Conservation (phyloP, 1,139 yeast species). For the Saccharomycopsis hybrid region DNA sequence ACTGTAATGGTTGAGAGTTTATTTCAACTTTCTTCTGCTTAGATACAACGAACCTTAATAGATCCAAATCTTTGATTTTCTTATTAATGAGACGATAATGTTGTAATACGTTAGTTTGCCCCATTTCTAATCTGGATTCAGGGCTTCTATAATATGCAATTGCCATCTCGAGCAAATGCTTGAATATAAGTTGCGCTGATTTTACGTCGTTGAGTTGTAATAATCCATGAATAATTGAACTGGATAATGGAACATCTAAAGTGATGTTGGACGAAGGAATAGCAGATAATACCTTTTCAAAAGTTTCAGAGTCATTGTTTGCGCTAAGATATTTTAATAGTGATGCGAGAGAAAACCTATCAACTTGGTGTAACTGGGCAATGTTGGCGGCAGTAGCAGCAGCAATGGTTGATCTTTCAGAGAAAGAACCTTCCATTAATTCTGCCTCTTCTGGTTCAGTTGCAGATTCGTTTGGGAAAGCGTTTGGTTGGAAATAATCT, state of each 20-base stretch:
- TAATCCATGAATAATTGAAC: neutral
- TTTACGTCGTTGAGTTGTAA: too few species aligned
- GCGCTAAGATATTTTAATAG: neutral
- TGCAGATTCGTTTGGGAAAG: neutral
- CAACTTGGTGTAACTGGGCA: neutral
- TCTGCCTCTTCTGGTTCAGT: neutral
- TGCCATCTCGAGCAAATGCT: too few species aligned
- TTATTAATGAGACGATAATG: too few species aligned
- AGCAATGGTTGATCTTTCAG: neutral
- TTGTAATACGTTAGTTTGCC: too few species aligned
- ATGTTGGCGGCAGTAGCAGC: neutral
- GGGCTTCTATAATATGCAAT: too few species aligned
- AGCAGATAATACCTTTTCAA: neutral
- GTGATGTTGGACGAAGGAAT: neutral
- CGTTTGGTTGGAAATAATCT: neutral
- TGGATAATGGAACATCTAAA: neutral
- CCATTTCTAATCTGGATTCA: too few species aligned
- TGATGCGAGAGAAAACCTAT: neutral
- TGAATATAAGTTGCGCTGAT: too few species aligned
- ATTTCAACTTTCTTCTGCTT: neutral
- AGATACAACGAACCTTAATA: neutral
- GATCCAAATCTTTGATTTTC: neutral
- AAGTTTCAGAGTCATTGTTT: neutral
- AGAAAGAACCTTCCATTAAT: neutral
- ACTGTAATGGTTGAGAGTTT: neutral